Evolutionary conservation across 768 basidiomycete species (phyloP).

Genomic region (Nidularia pulvinata): DNA sequence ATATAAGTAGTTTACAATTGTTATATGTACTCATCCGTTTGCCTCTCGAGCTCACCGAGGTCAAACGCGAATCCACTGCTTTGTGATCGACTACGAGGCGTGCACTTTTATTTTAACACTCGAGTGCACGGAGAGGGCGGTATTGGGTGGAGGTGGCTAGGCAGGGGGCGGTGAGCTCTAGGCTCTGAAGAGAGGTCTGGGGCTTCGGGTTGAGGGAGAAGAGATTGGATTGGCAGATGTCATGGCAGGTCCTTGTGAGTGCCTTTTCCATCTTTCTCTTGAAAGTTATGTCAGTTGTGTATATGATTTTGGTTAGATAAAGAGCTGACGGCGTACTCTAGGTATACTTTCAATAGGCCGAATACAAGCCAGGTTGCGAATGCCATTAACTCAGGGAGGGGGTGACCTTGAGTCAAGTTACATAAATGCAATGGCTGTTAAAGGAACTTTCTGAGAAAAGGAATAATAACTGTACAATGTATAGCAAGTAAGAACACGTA

Average conservation of each 20-base stretch:
- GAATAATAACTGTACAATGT: no score
- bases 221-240: conserved; percentile 62
- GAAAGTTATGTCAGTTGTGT: background rate
- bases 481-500: no score
- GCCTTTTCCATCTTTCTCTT: conserved; percentile 1
- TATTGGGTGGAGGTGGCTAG: conserved; percentile 33
- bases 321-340: conserved; percentile 17
- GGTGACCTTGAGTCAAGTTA: conserved; percentile 47
- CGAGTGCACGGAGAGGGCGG: conserved; percentile 52
- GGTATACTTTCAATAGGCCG: conserved; percentile 77
- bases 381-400: conserved; percentile 69
- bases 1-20: no score
- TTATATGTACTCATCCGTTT: no score
- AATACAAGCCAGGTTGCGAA: conserved; percentile 78
- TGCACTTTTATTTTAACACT: conserved; percentile 13
- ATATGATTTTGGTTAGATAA: background rate
- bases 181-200: conserved; percentile 39
- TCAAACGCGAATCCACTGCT: no score
- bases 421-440: no score
- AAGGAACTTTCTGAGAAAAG: no score
- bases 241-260: conserved; percentile 71
- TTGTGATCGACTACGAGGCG: no score
- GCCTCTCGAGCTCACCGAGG: no score
- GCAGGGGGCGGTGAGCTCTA: conserved; percentile 35
- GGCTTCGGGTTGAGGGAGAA: conserved; percentile 58